Evolutionary conservation across 352 stramenopile species (phyloP).

Genomic region (Globisporangium spinosum): DNA sequence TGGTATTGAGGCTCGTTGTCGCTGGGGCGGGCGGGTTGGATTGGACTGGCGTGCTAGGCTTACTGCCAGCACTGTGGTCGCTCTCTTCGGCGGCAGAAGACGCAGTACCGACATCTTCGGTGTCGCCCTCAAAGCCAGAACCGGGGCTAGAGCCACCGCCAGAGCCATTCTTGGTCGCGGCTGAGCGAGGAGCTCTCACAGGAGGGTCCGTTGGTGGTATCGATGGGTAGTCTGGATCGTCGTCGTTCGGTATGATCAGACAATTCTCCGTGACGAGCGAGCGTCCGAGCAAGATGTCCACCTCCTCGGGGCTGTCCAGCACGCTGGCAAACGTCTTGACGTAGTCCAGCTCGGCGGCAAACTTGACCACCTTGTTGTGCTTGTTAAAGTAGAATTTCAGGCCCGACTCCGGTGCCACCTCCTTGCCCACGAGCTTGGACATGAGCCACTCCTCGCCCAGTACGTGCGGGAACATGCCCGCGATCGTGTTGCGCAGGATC

Average conservation of each 20-base stretch:
- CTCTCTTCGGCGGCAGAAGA: background rate
- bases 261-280: slow-evolving; percentile 37
- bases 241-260: slow-evolving; percentile 5
- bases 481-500: slow-evolving; percentile 43
- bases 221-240: background rate
- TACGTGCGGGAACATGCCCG: slow-evolving; percentile 42
- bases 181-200: background rate
- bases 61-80: background rate
- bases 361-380: slow-evolving; percentile 25
- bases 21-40: background rate
- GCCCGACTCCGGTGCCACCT: slow-evolving; percentile 23
- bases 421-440: slow-evolving; percentile 34
- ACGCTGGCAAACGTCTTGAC: slow-evolving; percentile 31
- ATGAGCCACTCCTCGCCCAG: slow-evolving; percentile 37
- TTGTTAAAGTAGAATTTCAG: slow-evolving; percentile 40
- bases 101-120: slow-evolving; percentile 1
- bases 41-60: background rate
- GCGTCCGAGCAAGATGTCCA: slow-evolving; percentile 30
- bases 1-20: background rate
- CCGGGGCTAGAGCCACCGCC: background rate
- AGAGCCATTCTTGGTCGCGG: background rate
- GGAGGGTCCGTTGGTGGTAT: background rate
- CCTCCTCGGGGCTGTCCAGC: slow-evolving; percentile 27
- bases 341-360: slow-evolving; percentile 37
- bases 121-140: slow-evolving; percentile 13